Base-by-base conservation (phyloP, 371 early-diverging fungal species). In the Blakeslea trispora region DNA sequence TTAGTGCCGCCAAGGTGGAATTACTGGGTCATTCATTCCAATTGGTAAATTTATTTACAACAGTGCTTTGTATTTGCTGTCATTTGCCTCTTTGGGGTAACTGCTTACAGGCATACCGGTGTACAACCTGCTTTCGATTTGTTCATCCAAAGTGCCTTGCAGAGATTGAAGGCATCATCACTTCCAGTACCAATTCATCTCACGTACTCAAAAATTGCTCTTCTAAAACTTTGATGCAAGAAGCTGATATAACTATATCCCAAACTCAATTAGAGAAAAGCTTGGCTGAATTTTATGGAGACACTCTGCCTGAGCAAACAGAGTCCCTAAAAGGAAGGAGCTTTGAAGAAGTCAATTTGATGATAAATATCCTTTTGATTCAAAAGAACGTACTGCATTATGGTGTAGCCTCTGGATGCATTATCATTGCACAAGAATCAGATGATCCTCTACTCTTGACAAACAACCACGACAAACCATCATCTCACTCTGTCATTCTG, bases 21-120 rank as follows among this genome's bases (percentile, higher is more conserved):
- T 15, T 71, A 10, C 37, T 65, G 0, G 79, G 81, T 0, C 85
- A 85, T 31, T 62, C 67, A 14, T 80, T 85, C 43, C 69, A 76
- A 8, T 66, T 82, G 1, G 77, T 82, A n/a, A 85, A 85, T 41
- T 31, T 81, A 9, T 82, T 72, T 44, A 82, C 85, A 1, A 51
- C 82, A 2, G 66, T 75, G n/a, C 69, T 81, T 0, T 85, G 85
- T 41, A 65, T 70, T 0, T 72, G 69, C 13, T 85, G 85, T 49
- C 66, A 67, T 31, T 46, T 72, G 24, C 85, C 85, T 2, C 52
- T 85, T 2, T 85, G 85, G 82, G 85, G 83, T 14, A 64, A 79
- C 6, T 75, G 73, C 7, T 68, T 77, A 24, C 85, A 85, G 51
- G 81, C 72, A 0, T 85, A 83, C 50, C 69, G 72, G 0, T 85